Evolutionary conservation across 2,329 filamentous ascomycete species (phyloP).

Genomic region (Alternaria triticina): DNA sequence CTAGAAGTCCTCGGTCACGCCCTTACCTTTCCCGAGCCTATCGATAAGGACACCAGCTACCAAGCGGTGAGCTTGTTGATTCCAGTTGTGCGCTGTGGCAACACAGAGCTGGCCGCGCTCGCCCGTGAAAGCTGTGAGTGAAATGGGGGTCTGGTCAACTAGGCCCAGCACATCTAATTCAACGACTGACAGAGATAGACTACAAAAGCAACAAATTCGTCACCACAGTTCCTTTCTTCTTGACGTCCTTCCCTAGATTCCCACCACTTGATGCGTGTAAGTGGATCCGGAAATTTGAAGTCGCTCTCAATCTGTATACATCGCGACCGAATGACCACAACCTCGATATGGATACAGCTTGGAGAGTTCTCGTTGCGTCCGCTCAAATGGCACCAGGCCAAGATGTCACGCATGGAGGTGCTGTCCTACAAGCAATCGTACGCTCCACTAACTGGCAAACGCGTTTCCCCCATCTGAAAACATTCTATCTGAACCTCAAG

Average conservation of each 20-base stretch:
- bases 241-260: neutral
- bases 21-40: neutral
- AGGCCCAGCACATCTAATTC: neutral
- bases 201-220: neutral
- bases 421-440: neutral
- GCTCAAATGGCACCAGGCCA: neutral
- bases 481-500: neutral
- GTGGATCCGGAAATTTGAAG: neutral
- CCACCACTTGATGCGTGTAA: neutral
- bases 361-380: neutral
- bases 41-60: neutral
- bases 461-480: neutral
- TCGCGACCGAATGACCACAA: neutral
- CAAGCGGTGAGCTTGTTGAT: neutral
- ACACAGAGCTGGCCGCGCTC: neutral
- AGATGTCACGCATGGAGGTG: neutral
- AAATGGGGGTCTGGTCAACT: neutral
- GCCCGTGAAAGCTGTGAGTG: neutral
- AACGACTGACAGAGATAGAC: neutral
- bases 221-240: neutral
- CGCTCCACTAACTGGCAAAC: neutral
- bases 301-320: neutral
- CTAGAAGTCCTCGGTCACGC: neutral
- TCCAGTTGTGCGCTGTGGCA: neutral
- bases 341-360: neutral